Base-by-base conservation (phyloP, 1,139 yeast species). In the Pichia sp. region DNA sequence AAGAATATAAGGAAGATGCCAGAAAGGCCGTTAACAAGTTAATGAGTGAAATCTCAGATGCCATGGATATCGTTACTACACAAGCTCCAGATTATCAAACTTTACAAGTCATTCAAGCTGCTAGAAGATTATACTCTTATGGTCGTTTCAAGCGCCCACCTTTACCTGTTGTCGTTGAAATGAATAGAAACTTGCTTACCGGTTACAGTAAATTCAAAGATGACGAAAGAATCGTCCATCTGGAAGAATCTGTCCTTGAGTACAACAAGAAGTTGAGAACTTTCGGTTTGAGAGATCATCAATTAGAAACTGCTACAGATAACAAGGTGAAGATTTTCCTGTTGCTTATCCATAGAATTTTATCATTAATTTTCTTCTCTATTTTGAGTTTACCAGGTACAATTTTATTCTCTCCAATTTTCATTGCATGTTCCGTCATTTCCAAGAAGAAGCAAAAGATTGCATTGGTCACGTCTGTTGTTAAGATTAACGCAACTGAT, bases 41-140 rank as follows among this genome's bases (percentile, higher is more conserved):
- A 34, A 67, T 85, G 65, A 76, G 77, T 7, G 67, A 68, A 14
- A 74, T 84, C 33, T 75, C 84, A 3, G 68, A 76, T 39, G 79
- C 87, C 4, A 67, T 85, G 55, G 78, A 75, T 48, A 75, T 83
- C 20, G 91, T 85, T n/a, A 84, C 90, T 0, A 83, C 83, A 2
- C 83, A 84, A 38, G 83, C 89, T 53, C 82, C 83, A 24, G 91
- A 85, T 63, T 84, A 77, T 63, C 91, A 85, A 52, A 84, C 90
- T 1, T 68, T 85, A 47, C 81, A 83, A 77, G 80, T 82, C 12
- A 77, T 85, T 35, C 93, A 85, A 62, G 88, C 90, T 0, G 89
- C 86, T 11, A 72, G 94, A 66, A 73, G 93, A 60, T 67, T 85
- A 40, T 85, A 85, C 53, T 79, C 83, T 2, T 67, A 71, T 56